Evolutionary conservation across 2,329 filamentous ascomycete genomes (phyloP), one percentile per base, ranked within the genome.

Genomic region (Amesomyces nigricolor): DNA sequence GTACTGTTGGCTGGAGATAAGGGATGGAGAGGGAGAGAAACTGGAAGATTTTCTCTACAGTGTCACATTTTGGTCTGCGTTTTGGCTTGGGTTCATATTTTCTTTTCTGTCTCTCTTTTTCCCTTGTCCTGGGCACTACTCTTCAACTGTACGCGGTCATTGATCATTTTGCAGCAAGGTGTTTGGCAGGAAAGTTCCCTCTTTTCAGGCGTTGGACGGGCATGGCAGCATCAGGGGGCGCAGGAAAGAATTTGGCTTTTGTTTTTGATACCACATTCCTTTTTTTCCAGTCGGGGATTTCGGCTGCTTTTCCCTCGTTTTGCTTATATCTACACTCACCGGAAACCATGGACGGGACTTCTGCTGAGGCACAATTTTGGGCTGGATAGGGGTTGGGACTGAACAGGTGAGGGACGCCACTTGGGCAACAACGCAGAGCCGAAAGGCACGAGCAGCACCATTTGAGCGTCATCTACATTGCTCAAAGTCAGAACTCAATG

Each of bases 191-290:
- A 26, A 16, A 19, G 1, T 35, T 35, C 8, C 32, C 32, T 13
- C 32, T 13, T 35, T 11, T 35, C 32, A 35, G 32, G 32, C 32
- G 32, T 35, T 35, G 32, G 11, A 35, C 32, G 32, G 32, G 32
- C 32, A 35, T 35, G 32, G 32, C 32, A 35, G 32, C 32, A 35
- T 47, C 10, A 22, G 8, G 37, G 44, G 26, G 16, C n/a, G 50
- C n/a, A 3, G 35, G 44, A 35, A 47, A 47, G 37, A 44, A 14
- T 26, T 32, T 10, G 22, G 22, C 22, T 6, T 32, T 39, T 19
- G 16, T 55, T 53, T 30, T 50, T 59, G 49, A 59, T 56, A 56
- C 53, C 57, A 59, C 47, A 45, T 56, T 57, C 57, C 47, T 49
- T 56, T 47, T 52, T 43, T 42, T 47, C 11, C 32, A 35, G 8